Base-by-base conservation (phyloP, 2,329 filamentous ascomycete species). In the Karstenula rhodostoma region DNA sequence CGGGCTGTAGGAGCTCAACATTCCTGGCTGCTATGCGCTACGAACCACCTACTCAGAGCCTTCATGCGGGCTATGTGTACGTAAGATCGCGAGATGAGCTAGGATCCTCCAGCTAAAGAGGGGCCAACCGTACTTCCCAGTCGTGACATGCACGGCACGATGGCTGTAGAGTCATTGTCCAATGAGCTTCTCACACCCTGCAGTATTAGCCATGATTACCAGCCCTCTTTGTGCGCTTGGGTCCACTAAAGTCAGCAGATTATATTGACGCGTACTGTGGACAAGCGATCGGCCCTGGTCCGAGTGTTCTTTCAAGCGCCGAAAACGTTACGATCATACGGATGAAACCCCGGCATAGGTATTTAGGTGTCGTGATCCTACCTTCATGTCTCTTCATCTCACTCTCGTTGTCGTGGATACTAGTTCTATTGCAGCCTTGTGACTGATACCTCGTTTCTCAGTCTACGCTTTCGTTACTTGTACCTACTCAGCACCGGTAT, bases 401-500 rank as follows among this genome's bases (percentile, higher is more conserved):
- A 68, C 60, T 62, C 56, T 72, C 66, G 67, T 70, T 73, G 67
- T 70, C 64, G 58, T 66, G 65, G 66, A 67, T 67, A 68, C 67
- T 65, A 56, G 58, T 60, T 46, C 58, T 44, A 40, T 52, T 62
- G 47, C 55, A 56, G 54, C 32, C 32, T 57, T 61, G 61, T 47
- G 65, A 73, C 69, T 77, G 74, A 76, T 76, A 73, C 70, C 71
- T 76, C 73, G 73, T 74, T 77, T 67, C 72, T 75, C 74, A 76
- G 72, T 75, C 67, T 67, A 63, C 57, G 54, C 61, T 60, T 59
- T 73, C 68, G 63, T 63, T 71, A 66, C 50, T 46, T 58, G 53
- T 59, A 64, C 61, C 22, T 48, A 19, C 27, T 35, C 32, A 12
- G 15, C 13, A 29, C 25, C 56, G 43, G 19, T 56, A 50, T 62